Base-by-base conservation (phyloP, 208 protist genomes). In the Naegleria fowleri region DNA sequence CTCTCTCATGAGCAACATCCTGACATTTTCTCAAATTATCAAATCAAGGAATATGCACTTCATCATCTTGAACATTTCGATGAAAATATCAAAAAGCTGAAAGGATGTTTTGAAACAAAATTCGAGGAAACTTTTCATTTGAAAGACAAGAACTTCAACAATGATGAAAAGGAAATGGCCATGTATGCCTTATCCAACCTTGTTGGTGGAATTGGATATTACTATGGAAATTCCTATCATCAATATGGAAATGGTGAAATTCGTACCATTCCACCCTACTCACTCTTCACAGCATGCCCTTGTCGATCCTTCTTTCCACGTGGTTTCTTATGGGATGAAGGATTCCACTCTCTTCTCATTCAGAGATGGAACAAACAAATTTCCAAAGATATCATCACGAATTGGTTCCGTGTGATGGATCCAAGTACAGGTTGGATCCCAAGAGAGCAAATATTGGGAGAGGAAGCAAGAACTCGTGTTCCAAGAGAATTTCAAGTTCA, bases 311-410 rank as follows among this genome's bases (percentile, higher is more conserved):
- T 95, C 33, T 97, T 98, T 87, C 96, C 96, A 76, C 91, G 96
- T 39, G 96, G 96, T 38, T 98, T 98, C 88, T 76, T 97, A n/a
- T 98, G 96, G 96, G 96, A 98, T 91, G 96, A 98, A 89, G 96
- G 96, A 16, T 98, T 98, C 91, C 96, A 97, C 90, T 94, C 96
- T 90, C 90, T 98, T 16, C 59, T 97, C n/a, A 86, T 96, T 39
- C 88, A 41, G 38, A 41, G n/a, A 16, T 97, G 93, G 92, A 91
- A 96, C 87, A 43, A 90, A 2, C 40, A 91, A 36, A 52, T 98
- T 58, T 89, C 93, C 15, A 75, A 90, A 1, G 94, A 96, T 36
- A 91, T 96, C 22, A 36, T 97, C 11, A 43, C 58, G 2, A 86
- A 93, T 90, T 98, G 96, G 96, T 92, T 97, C 2, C 91, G 93